Evolutionary conservation across 2,329 filamentous ascomycete species (phyloP).

Genomic region (Cladosporium sp.): DNA sequence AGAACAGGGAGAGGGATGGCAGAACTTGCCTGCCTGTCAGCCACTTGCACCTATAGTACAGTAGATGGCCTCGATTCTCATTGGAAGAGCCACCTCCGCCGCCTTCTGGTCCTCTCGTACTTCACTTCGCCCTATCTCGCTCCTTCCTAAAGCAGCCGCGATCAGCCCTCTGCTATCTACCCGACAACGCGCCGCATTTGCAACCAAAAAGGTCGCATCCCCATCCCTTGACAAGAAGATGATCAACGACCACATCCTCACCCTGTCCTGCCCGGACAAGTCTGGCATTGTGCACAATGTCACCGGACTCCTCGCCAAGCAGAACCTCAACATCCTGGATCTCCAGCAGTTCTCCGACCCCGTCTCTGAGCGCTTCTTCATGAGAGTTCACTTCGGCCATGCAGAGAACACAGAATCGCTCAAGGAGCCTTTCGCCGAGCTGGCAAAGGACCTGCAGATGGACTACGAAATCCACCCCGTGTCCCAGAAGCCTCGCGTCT

Average conservation of each 20-base stretch:
- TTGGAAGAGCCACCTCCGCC: slow-evolving; percentile 19
- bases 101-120: slow-evolving; percentile 15
- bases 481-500: slow-evolving; percentile 68
- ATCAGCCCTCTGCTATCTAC: slow-evolving; percentile 1
- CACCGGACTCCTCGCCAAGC: slow-evolving; percentile 71
- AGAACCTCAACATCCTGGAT: slow-evolving; percentile 78
- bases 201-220: slow-evolving; percentile 11
- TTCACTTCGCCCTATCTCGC: slow-evolving; percentile 16
- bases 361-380: slow-evolving; percentile 75
- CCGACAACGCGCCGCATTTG: slow-evolving; percentile 18
- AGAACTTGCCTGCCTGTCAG: background rate
- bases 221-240: slow-evolving; percentile 13
- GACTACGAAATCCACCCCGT: slow-evolving; percentile 69
- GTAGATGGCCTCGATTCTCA: slow-evolving; percentile 19
- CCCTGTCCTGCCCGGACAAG: slow-evolving; percentile 80
- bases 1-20: background rate
- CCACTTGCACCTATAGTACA: background rate
- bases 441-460: slow-evolving; percentile 66
- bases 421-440: slow-evolving; percentile 56
- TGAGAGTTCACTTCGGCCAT: slow-evolving; percentile 80
- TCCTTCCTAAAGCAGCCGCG: slow-evolving; percentile 17
- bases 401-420: slow-evolving; percentile 53
- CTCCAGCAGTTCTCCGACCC: slow-evolving; percentile 82
- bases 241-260: slow-evolving; percentile 66
- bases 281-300: slow-evolving; percentile 83